Evolutionary conservation across 1,139 yeast genomes (phyloP).

Genomic region (Blastobotrys buckinghamii): DNA sequence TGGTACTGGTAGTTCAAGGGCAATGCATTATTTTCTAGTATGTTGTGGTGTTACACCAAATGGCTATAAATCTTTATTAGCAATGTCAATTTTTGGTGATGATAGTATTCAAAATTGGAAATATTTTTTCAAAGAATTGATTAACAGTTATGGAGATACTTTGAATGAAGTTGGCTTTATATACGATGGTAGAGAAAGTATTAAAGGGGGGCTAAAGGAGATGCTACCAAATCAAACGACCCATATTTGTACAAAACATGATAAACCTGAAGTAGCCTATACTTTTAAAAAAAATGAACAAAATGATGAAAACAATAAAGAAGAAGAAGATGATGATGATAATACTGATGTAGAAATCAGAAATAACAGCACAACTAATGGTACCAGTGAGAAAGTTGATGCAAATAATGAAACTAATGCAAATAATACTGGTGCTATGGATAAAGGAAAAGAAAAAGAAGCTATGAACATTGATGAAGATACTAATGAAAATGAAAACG

Average conservation of each 20-base stretch:
- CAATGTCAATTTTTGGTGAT: constrained; percentile 3
- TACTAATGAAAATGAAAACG: background rate
- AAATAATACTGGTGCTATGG: background rate
- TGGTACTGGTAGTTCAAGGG: no score
- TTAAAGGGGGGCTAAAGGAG: background rate
- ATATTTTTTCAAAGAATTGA: constrained; percentile 1
- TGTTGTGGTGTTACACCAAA: constrained; percentile 1
- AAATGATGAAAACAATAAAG: no score
- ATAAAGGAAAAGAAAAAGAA: no score
- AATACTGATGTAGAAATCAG: no score
- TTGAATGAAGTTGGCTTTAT: background rate
- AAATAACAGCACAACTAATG: background rate
- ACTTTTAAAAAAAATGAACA: no score
- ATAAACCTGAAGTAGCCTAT: no score
- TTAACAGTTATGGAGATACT: background rate
- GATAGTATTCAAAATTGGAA: constrained; percentile 3
- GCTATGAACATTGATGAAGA: no score
- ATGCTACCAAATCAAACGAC: background rate
- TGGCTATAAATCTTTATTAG: constrained; percentile 2
- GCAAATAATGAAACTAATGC: background rate
- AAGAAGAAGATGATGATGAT: no score
- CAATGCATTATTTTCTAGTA: background rate
- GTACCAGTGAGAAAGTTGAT: background rate
- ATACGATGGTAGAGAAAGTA: constrained; percentile 1
- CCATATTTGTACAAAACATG: background rate